phyloP scores from a whole-genome alignment of 2,329 filamentous ascomycete genomes.

The Neurospora sp. region DNA sequence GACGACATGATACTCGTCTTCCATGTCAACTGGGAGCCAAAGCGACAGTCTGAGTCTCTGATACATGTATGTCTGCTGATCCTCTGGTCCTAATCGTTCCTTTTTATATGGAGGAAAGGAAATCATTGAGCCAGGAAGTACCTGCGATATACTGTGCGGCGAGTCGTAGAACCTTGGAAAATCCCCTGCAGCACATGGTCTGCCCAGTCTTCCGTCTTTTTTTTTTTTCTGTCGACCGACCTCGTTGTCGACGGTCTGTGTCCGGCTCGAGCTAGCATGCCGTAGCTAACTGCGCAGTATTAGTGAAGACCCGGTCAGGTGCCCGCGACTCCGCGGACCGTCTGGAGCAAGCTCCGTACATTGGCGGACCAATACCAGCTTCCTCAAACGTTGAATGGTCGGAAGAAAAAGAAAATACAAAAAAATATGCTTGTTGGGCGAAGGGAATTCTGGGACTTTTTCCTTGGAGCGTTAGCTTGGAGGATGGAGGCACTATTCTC shows the following conservation, averaged over 20 bases:
- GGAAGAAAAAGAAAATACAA: background rate
- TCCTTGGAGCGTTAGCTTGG: background rate
- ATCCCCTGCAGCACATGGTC: background rate
- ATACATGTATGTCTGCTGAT: background rate
- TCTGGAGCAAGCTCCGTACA: background rate
- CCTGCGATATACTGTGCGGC: background rate
- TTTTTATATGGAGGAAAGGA: background rate
- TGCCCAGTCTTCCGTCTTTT: background rate
- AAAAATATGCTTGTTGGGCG: background rate
- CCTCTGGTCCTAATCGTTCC: background rate
- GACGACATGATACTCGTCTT: background rate
- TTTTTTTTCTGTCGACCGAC: background rate
- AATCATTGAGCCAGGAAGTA: background rate
- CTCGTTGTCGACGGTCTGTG: background rate
- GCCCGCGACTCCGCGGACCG: background rate
- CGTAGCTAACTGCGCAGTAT: background rate
- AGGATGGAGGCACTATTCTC: background rate
- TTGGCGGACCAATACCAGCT: background rate
- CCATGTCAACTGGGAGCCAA: background rate
- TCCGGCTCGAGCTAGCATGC: background rate
- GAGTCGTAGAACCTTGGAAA: background rate
- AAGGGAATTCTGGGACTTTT: background rate
- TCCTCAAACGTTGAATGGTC: background rate
- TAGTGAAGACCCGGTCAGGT: background rate
- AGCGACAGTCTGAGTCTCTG: background rate